Evolutionary conservation across 2,329 filamentous ascomycete species (phyloP), one percentile per base, ranked within the genome.

Genomic region (Aspergillus aculeatus): DNA sequence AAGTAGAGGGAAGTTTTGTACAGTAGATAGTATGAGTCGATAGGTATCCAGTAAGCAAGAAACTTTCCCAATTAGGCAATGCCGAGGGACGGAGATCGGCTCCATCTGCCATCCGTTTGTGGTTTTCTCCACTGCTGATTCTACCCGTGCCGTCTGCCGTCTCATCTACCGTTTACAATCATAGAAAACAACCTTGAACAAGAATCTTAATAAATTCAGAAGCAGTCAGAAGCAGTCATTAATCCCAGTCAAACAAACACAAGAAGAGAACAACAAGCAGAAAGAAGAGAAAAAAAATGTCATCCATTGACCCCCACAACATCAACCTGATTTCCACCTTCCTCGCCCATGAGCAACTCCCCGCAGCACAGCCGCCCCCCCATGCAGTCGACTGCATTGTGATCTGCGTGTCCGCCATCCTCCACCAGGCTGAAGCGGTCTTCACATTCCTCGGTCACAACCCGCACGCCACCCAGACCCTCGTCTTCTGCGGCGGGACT

Each of bases 401-500:
- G 21, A 62, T 80, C 35, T 80, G 77, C 60, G 75, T 70, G 16
- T 79, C 75, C 5, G 69, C 76, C 2, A 70, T 80, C 49, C 68
- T 80, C 4, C 59, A 72, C 32, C 66, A 69, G 50, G 74, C 77
- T 9, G 71, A 75, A 19, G 35, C 53, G 1, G 64, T 80, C 26
- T 80, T 80, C 65, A 48, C 56, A 9, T 61, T 65, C 4, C 66
- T 80, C 4, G 59, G 74, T 61, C 31, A 55, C 10, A 65, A 62
- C 4, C 73, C 76, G 1, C 31, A 57, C 5, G 57, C 76, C 6
- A 70, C 75, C 2, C 72, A 69, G 56, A 73, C 67, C 2, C 59
- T 81, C 2, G 74, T 81, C 1, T 66, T 81, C 0, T 80, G 77
- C 50, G 80, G 79, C 19, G 79, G 80, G 9, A 76, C 79, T 23